A percentile compares a stretch with the other conserved stretches of the same genome.
These are phyloP conservation scores for Herpetomonas tarakana DNA, from an alignment of 208 protist species.

Conservation along the genomic window DNA sequence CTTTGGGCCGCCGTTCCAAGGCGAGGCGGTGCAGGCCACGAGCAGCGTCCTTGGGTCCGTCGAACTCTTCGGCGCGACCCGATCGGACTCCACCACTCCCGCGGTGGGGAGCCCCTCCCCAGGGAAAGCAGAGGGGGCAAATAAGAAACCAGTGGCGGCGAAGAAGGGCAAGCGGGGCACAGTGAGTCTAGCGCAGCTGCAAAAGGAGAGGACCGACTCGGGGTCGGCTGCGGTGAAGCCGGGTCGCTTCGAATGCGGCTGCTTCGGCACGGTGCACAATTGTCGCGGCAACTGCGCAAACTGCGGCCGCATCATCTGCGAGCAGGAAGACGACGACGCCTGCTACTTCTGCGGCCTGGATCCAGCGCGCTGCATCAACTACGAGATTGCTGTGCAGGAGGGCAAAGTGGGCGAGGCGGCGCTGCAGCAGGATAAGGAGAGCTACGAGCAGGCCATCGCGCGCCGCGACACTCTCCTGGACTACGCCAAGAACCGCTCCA, in stretches of 20 bases:
- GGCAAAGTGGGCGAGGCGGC: constrained; percentile 75
- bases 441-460: constrained; percentile 65
- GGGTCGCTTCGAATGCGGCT: constrained; percentile 81
- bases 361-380: constrained; percentile 64
- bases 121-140: not conserved
- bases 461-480: constrained; percentile 73
- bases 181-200: constrained; percentile 23
- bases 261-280: constrained; percentile 81
- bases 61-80: not conserved
- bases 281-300: constrained; percentile 81
- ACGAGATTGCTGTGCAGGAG: constrained; percentile 79
- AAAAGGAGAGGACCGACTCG: constrained; percentile 15
- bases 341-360: constrained; percentile 86
- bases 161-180: constrained; percentile 19
- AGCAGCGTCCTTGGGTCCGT: not conserved
- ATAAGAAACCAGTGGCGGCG: not conserved
- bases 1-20: constrained; percentile 60
- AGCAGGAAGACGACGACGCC: constrained; percentile 73
- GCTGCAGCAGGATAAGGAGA: constrained; percentile 40
- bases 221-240: constrained; percentile 44
- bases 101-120: not conserved
- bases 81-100: not conserved
- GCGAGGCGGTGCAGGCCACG: constrained; percentile 13
- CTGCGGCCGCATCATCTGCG: constrained; percentile 90
- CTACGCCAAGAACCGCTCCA: constrained; percentile 65